phyloP scores from a whole-genome alignment of 2,329 filamentous ascomycete species.

The Exophiala spinifera region DNA sequence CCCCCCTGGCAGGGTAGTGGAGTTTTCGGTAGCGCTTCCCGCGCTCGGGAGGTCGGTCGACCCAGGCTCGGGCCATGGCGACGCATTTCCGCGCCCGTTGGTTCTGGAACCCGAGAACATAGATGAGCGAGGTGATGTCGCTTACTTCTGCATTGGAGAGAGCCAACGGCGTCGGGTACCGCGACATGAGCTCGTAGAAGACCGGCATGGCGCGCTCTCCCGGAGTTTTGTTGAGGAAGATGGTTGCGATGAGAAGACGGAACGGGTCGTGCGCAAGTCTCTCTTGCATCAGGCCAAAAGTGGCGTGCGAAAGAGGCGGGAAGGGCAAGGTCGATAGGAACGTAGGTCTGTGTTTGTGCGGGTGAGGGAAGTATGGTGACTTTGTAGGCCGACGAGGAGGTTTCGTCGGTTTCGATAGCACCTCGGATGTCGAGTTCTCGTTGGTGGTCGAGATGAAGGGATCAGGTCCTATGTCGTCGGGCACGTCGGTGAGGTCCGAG shows the following conservation, averaged over 20 bases:
- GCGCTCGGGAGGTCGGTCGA: conserved; percentile 58
- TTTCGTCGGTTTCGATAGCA: conserved; percentile 12
- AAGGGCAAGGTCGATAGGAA: conserved; percentile 54
- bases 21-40: conserved; percentile 57
- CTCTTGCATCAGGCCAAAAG: conserved; percentile 83
- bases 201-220: conserved; percentile 72
- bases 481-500: conserved; percentile 37
- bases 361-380: conserved; percentile 45
- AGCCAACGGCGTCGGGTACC: conserved; percentile 63
- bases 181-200: conserved; percentile 64
- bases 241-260: conserved; percentile 74
- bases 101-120: conserved; percentile 67
- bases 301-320: conserved; percentile 59
- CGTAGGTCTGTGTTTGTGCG: conserved; percentile 29
- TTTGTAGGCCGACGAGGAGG: conserved; percentile 4
- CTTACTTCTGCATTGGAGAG: conserved; percentile 58
- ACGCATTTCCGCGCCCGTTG: conserved; percentile 67
- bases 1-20: conserved; percentile 52
- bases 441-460: conserved; percentile 3
- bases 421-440: conserved; percentile 3
- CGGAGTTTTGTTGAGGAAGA: conserved; percentile 78
- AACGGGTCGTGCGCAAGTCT: conserved; percentile 72
- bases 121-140: conserved; percentile 62
- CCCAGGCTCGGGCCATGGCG: conserved; percentile 67
- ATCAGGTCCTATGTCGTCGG: conserved; percentile 33